phyloP scores from a whole-genome alignment of 768 basidiomycete genomes.

The Serendipita indica region DNA sequence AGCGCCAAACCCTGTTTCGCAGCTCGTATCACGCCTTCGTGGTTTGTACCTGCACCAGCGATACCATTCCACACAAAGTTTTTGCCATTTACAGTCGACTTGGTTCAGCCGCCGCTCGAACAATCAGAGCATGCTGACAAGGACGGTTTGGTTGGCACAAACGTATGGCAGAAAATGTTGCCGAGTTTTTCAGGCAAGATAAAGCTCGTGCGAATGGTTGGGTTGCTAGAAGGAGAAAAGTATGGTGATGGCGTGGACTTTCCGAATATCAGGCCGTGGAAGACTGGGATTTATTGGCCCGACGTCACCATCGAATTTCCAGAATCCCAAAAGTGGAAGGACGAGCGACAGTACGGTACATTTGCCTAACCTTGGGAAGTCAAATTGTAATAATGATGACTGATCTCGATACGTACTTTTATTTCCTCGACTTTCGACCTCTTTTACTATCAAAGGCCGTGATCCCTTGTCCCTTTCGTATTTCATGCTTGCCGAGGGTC shows the following conservation, averaged over 20 bases:
- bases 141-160: not conserved
- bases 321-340: not conserved
- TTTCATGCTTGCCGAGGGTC: slow-evolving; percentile 47
- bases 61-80: not conserved
- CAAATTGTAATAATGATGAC: no score
- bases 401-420: no score
- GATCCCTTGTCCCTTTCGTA: slow-evolving; percentile 26
- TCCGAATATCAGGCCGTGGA: not conserved
- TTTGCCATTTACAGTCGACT: not conserved
- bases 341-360: no score
- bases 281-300: not conserved
- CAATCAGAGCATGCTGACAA: not conserved
- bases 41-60: not conserved
- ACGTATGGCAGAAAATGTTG: not conserved
- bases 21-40: not conserved
- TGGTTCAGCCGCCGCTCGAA: not conserved
- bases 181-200: not conserved
- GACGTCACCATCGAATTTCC: not conserved
- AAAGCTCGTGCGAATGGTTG: not conserved
- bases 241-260: not conserved
- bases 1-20: not conserved
- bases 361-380: no score
- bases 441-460: no score
- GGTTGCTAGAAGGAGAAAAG: not conserved
- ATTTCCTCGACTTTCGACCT: no score